Conservation (phyloP, 1,284 basidiomycete species). For the Leccinum fallax region DNA sequence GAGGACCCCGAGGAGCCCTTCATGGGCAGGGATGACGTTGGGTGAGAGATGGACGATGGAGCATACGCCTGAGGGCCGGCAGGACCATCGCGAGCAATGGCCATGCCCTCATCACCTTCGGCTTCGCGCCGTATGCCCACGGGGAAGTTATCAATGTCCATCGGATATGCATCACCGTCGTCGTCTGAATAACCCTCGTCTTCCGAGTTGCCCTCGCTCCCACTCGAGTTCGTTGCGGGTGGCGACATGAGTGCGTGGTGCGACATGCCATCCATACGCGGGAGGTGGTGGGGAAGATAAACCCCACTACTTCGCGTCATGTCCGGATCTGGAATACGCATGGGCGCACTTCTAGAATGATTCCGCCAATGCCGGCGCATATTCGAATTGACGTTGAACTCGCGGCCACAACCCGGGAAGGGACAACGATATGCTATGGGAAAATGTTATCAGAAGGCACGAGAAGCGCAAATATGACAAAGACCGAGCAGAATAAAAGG, state of each 20-base stretch:
- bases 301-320: slow-evolving; percentile 10
- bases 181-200: slow-evolving; percentile 34
- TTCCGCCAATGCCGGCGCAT: slow-evolving; percentile 79
- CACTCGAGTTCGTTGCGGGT: slow-evolving; percentile 33
- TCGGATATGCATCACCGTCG: slow-evolving; percentile 22
- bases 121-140: slow-evolving; percentile 3
- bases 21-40: slow-evolving; percentile 5
- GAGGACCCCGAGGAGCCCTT: slow-evolving; percentile 23
- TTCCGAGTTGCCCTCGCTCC: slow-evolving; percentile 32
- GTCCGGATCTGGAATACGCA: slow-evolving; percentile 27
- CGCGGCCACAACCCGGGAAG: slow-evolving; percentile 69
- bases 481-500: slow-evolving; percentile 11
- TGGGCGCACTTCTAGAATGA: slow-evolving; percentile 42
- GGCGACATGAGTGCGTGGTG: slow-evolving; percentile 32
- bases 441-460: slow-evolving; percentile 16
- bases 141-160: slow-evolving; percentile 28
- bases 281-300: slow-evolving; percentile 15
- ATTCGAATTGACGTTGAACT: slow-evolving; percentile 81
- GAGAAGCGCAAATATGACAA: slow-evolving; percentile 4
- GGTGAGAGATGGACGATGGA: slow-evolving; percentile 5
- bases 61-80: slow-evolving; percentile 4
- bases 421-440: slow-evolving; percentile 71
- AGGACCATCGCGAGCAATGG: not conserved
- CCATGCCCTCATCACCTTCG: slow-evolving; percentile 15
- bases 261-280: slow-evolving; percentile 17